Percentiles rank a stretch among this genome's conserved stretches.
These are phyloP conservation scores for Dictyostelium firmibasis DNA, from an alignment of 78 protist genomes.

Conservation along the genomic window DNA sequence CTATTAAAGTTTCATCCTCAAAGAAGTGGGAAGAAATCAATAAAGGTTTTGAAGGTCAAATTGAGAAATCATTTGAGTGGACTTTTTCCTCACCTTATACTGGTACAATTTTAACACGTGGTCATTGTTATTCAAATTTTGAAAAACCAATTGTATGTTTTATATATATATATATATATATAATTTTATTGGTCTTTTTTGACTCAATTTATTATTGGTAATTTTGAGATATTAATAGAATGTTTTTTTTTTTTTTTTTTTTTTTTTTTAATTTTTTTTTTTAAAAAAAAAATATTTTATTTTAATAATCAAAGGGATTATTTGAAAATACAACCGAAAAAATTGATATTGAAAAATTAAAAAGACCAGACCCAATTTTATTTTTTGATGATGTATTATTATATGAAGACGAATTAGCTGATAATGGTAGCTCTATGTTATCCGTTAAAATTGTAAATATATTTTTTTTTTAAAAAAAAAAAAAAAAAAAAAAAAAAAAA, in stretches of 20 bases:
- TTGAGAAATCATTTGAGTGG: slow-evolving; percentile 83
- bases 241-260: neutral
- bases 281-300: neutral
- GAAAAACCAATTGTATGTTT: slow-evolving; percentile 43
- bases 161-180: neutral
- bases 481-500: neutral
- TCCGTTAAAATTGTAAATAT: slow-evolving; percentile 69
- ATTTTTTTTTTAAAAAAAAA: neutral
- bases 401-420: slow-evolving; percentile 87
- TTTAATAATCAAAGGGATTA: slow-evolving; percentile 6
- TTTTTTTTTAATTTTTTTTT: neutral
- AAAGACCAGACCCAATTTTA: slow-evolving; percentile 82
- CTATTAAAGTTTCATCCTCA: slow-evolving; percentile 60
- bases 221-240: neutral
- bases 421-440: slow-evolving; percentile 82
- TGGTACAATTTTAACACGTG: slow-evolving; percentile 73
- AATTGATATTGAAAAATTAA: slow-evolving; percentile 73
- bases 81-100: slow-evolving; percentile 65
- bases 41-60: neutral
- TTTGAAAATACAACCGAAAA: slow-evolving; percentile 44
- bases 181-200: neutral
- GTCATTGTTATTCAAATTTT: neutral
- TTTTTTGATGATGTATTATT: slow-evolving; percentile 82
- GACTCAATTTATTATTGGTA: too few relatives aligned
- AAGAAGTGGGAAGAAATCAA: slow-evolving; percentile 60